These are phyloP conservation scores for Orychophragmus violaceus DNA, from an alignment of 345 rosid species.

Conservation along the genomic window DNA sequence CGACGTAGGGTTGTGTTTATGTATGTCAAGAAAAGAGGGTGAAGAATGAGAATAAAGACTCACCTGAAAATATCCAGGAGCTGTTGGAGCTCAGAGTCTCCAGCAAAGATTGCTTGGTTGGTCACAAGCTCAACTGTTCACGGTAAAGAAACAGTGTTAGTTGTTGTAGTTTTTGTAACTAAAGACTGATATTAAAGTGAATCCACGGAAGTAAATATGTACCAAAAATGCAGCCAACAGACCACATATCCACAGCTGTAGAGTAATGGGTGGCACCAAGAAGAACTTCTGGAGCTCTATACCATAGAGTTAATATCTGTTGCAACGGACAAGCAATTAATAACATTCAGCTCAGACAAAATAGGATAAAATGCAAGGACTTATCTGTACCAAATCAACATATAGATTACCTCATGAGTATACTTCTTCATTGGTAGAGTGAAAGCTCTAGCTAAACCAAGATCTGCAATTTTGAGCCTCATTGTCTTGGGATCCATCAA, in stretches of 20 bases:
- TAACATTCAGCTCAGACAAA: too few relatives aligned
- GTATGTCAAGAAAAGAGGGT: not conserved
- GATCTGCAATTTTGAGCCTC: too few relatives aligned
- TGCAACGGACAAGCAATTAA: too few relatives aligned
- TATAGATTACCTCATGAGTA: constrained; percentile 68
- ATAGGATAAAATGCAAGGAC: not conserved
- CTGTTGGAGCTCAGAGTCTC: constrained; percentile 92
- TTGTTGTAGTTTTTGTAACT: not conserved
- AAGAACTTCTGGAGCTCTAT: too few relatives aligned
- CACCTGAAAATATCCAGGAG: constrained; percentile 90
- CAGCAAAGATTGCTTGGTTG: constrained; percentile 83
- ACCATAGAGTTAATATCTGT: too few relatives aligned
- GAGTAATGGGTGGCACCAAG: constrained; percentile 92
- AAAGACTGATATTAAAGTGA: not conserved
- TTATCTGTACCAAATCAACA: not conserved
- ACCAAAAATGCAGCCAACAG: constrained; percentile 93
- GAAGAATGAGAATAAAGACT: not conserved
- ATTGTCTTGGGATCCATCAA: too few relatives aligned
- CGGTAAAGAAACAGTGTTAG: not conserved
- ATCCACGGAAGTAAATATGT: not conserved
- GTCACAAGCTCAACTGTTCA: constrained; percentile 67
- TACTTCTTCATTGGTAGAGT: constrained; percentile 90
- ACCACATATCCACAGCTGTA: constrained; percentile 93
- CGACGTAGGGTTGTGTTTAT: not conserved
- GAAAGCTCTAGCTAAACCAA: constrained; percentile 83